phyloP scores from a whole-genome alignment of 1,284 basidiomycete species.

The Apiotrichum akiyoshidainum region DNA sequence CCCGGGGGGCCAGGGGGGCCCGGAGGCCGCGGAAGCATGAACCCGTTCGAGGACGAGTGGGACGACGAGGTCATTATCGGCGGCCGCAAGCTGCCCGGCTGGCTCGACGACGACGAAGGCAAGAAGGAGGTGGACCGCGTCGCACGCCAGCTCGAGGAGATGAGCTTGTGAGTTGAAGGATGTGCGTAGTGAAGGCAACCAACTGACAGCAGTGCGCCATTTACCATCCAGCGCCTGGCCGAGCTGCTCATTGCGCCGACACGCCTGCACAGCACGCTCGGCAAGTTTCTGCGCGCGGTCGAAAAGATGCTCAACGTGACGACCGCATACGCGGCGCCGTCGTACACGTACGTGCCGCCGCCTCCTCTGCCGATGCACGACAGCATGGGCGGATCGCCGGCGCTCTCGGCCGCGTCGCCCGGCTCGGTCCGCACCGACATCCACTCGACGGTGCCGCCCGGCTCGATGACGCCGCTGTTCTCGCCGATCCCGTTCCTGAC shows the following conservation, averaged over 20 bases:
- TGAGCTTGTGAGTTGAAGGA: constrained; percentile 48
- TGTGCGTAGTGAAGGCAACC: too few relatives aligned
- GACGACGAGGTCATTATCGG: constrained; percentile 50
- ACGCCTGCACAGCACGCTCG: constrained; percentile 69
- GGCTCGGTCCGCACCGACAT: constrained; percentile 4
- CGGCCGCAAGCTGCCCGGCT: constrained; percentile 56
- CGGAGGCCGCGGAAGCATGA: neutral
- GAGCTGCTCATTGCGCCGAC: constrained; percentile 74
- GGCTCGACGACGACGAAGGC: constrained; percentile 60
- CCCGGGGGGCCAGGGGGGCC: too few relatives aligned
- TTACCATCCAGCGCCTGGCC: constrained; percentile 86
- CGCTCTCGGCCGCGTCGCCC: neutral
- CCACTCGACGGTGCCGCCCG: constrained; percentile 42
- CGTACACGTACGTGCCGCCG: constrained; percentile 33
- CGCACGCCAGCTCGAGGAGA: constrained; percentile 67
- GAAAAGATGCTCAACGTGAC: constrained; percentile 83
- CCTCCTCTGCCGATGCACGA: neutral
- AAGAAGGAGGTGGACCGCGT: constrained; percentile 61
- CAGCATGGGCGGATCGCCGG: neutral
- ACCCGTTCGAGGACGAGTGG: constrained; percentile 40
- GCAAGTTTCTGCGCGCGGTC: constrained; percentile 86
- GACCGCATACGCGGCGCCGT: constrained; percentile 54
- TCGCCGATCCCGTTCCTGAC: constrained; percentile 50
- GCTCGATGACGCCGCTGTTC: constrained; percentile 48
- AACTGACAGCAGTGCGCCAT: constrained; percentile 62